These are phyloP conservation scores for Glaciozyma martinii DNA, from an alignment of 768 basidiomycete genomes.

Conservation along the genomic window DNA sequence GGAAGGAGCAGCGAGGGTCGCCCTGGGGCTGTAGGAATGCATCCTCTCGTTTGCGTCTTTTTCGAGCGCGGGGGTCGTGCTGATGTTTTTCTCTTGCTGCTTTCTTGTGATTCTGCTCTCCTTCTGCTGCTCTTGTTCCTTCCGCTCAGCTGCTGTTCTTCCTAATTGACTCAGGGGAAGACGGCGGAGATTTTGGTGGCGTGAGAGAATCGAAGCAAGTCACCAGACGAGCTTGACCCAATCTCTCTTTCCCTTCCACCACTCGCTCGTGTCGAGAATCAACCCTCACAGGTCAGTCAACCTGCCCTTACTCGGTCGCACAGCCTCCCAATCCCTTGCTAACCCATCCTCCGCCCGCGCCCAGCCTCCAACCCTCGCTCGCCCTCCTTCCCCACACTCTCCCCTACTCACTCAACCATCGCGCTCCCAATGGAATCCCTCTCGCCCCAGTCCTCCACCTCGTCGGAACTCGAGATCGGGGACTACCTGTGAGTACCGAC, in stretches of 20 bases:
- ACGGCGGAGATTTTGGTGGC: background rate
- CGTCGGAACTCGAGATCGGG: constrained; percentile 12
- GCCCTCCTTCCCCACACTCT: background rate
- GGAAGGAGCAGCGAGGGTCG: background rate
- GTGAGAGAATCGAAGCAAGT: background rate
- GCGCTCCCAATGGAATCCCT: constrained; percentile 12
- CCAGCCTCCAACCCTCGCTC: background rate
- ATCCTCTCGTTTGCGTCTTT: background rate
- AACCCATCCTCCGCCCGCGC: background rate
- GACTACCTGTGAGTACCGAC: constrained; percentile 4
- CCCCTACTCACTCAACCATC: background rate
- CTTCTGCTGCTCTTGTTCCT: too few relatives aligned
- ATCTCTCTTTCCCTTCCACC: background rate
- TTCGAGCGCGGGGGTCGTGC: too few relatives aligned
- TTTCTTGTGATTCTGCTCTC: too few relatives aligned
- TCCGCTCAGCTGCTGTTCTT: too few relatives aligned
- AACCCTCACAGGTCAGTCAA: too few relatives aligned
- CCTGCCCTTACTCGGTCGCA: background rate
- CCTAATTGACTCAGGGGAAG: too few relatives aligned
- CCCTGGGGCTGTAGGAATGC: background rate
- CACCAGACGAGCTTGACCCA: background rate
- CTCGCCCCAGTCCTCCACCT: constrained; percentile 15
- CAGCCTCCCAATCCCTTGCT: background rate
- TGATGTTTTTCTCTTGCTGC: too few relatives aligned
- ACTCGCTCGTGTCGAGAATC: background rate